Evolutionary conservation across 495 filamentous ascomycete species (phyloP), one percentile per base, ranked within the genome.

Genomic region (Annulohypoxylon maeteangense): DNA sequence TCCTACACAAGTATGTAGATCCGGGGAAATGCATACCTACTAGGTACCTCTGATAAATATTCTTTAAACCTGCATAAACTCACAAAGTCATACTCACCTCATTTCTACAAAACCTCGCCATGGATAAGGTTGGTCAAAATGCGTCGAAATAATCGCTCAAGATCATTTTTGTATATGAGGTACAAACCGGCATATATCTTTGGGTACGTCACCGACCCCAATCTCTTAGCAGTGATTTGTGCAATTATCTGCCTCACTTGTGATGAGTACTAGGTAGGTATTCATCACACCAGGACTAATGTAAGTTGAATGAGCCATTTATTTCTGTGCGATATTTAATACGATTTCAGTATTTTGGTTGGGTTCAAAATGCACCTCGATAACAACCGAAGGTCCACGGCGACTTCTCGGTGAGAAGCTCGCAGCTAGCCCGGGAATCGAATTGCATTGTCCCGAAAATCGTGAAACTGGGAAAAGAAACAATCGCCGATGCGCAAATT

Each of bases 221-320:
- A 58, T 47, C 27, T 34, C 48, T 44, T 60, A 36, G 23, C 62
- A 54, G 29, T 51, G 45, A 65, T 65, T 70, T 42, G 60, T 65
- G 54, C 54, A 45, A 65, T 60, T 55, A 42, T 63, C 55, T 53
- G 22, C 42, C 27, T 44, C n/a, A 34, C 45, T 38, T 65, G 29
- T 47, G 48, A 55, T 40, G 54, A 36, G 55, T 40, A 27, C 11
- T 20, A 61, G 48, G 48, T 40, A 60, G 27, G 55, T 40, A 27
- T 8, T 20, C 55, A 56, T 62, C 62, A 50, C 44, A 42, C 65
- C 22, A 18, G 32, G 50, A 51, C 18, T 16, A 31, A 45, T 51
- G 62, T 55, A 62, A 57, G 62, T 71, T 20, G 34, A 55, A 67
- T 58, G 62, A 66, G 68, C 20, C 27, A 71, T 71, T 70, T 62